Evolutionary conservation across 345 rosid species (phyloP).

Genomic region (thale cress (Arabidopsis thaliana)): DNA sequence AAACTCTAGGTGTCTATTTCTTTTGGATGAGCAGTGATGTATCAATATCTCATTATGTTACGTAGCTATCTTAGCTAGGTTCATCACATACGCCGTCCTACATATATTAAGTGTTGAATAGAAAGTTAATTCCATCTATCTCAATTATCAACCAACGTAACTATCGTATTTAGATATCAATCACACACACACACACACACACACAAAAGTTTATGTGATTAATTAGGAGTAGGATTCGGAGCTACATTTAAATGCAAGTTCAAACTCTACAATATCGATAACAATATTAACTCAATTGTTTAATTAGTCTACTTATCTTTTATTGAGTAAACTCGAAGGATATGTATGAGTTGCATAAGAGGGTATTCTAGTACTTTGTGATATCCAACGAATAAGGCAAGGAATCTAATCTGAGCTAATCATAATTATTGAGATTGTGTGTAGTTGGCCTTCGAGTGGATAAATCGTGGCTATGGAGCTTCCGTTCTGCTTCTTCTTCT

Average conservation of each 20-base stretch:
- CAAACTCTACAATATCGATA: slow-evolving; percentile 1
- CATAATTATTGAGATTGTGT: slow-evolving; percentile 18
- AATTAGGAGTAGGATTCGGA: background rate
- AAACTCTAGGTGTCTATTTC: background rate
- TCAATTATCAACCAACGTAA: background rate
- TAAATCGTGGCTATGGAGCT: slow-evolving; percentile 41
- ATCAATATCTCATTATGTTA: slow-evolving; percentile 32
- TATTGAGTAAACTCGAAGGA: background rate
- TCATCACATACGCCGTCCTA: slow-evolving; percentile 10
- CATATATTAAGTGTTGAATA: background rate
- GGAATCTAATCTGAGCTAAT: slow-evolving; percentile 14
- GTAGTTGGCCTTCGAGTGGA: slow-evolving; percentile 37
- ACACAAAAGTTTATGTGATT: background rate
- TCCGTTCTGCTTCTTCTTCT: slow-evolving; percentile 28
- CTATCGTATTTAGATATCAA: background rate
- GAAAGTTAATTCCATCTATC: background rate
- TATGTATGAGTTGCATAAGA: background rate
- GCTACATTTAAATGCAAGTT: background rate
- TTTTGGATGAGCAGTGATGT: slow-evolving; percentile 6
- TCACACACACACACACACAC: background rate
- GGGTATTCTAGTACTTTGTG: slow-evolving; percentile 25
- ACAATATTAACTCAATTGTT: background rate
- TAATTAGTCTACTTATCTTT: background rate
- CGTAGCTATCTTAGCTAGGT: slow-evolving; percentile 27
- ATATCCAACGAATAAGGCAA: slow-evolving; percentile 14